Percentiles rank a stretch among this genome's conserved stretches.
These are phyloP conservation scores for Sicyos baderoa DNA, from an alignment of 306 rosid species.

Conservation along the genomic window DNA sequence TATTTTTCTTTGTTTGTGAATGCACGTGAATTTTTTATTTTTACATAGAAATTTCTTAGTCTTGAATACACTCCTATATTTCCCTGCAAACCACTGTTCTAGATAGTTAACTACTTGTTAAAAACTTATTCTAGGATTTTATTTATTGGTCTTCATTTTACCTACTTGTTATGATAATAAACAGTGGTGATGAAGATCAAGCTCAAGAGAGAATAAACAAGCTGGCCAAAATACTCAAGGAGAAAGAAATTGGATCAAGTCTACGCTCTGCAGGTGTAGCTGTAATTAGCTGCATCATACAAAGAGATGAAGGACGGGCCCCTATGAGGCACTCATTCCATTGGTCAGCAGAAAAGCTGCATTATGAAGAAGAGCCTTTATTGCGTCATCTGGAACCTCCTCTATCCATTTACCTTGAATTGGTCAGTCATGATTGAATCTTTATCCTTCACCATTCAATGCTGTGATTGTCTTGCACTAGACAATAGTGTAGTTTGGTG, in stretches of 20 bases:
- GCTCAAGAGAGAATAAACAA: slow-evolving; percentile 92
- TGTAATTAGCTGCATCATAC: slow-evolving; percentile 88
- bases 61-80: no score
- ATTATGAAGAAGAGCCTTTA: slow-evolving; percentile 79
- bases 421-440: slow-evolving; percentile 48
- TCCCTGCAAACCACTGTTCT: no score
- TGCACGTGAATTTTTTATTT: no score
- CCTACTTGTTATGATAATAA: slow-evolving; percentile 24
- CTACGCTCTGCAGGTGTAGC: slow-evolving; percentile 68
- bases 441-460: slow-evolving; percentile 1
- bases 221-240: slow-evolving; percentile 84
- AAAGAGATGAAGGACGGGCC: slow-evolving; percentile 96
- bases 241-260: slow-evolving; percentile 63
- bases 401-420: slow-evolving; percentile 88
- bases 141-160: no score
- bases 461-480: neutral
- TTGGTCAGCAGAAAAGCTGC: slow-evolving; percentile 70
- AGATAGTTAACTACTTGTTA: no score
- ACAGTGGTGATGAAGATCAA: slow-evolving; percentile 97
- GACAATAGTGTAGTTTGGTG: neutral
- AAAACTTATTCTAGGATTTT: no score
- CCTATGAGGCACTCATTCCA: slow-evolving; percentile 99
- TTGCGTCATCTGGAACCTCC: slow-evolving; percentile 98
- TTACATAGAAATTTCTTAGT: no score
- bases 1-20: no score